Conservation (phyloP, 1,284 basidiomycete species). For the Irpex rosettiformis region DNA sequence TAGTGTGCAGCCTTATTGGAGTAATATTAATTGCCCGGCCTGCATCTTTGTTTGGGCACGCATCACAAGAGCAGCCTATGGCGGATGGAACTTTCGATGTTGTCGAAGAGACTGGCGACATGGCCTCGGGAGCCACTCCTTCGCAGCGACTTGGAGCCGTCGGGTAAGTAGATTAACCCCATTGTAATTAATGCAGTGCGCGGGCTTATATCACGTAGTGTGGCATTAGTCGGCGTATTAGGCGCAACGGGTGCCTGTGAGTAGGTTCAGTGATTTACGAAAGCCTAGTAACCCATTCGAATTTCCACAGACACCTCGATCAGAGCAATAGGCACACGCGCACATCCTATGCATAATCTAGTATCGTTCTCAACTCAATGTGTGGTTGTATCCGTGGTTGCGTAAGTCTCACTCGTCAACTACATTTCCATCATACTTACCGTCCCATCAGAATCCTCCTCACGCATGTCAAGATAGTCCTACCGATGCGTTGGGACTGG, state of each 20-base stretch:
- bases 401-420: constrained; percentile 32
- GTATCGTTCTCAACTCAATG: constrained; percentile 65
- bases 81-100: constrained; percentile 11
- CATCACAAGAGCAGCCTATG: constrained; percentile 9
- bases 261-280: constrained; percentile 19
- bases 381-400: constrained; percentile 49
- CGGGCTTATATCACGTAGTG: constrained; percentile 28
- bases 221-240: constrained; percentile 55
- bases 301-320: constrained; percentile 53
- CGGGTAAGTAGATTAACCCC: constrained; percentile 22
- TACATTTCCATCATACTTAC: neutral
- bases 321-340: constrained; percentile 69
- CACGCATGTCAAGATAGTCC: constrained; percentile 36
- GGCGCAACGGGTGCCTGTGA: constrained; percentile 60
- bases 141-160: constrained; percentile 36
- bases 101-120: constrained; percentile 10
- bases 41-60: constrained; percentile 29
- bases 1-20: constrained; percentile 43
- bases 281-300: neutral
- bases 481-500: constrained; percentile 48
- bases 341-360: constrained; percentile 73
- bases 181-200: neutral
- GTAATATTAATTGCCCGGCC: constrained; percentile 50
- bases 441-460: constrained; percentile 38
- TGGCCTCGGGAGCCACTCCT: constrained; percentile 23